Evolutionary conservation across 2,329 filamentous ascomycete genomes (phyloP).

Genomic region (Capronia coronata): DNA sequence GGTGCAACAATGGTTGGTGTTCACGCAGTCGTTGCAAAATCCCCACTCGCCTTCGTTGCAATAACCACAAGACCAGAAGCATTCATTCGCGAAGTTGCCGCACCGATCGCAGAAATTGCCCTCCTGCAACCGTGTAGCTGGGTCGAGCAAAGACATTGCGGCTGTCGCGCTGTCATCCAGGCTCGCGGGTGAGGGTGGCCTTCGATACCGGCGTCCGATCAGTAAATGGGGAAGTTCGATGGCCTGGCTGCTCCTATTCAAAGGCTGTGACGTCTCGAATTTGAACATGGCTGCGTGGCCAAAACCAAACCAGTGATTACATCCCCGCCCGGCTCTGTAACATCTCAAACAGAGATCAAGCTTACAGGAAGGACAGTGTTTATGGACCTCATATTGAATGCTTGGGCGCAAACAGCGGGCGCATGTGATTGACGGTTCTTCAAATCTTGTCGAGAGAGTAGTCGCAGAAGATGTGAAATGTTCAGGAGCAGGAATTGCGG

Average conservation of each 20-base stretch:
- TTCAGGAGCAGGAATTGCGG: conserved; percentile 24
- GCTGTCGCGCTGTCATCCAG: conserved; percentile 3
- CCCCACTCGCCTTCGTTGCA: conserved; percentile 96
- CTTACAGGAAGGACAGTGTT: conserved; percentile 67
- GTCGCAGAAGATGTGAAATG: neutral
- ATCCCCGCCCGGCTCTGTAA: conserved; percentile 70
- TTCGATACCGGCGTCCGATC: conserved; percentile 41
- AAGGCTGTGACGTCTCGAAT: conserved; percentile 52
- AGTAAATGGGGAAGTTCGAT: conserved; percentile 50
- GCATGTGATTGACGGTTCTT: conserved; percentile 68
- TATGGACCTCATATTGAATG: conserved; percentile 82
- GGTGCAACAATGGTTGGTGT: conserved; percentile 71
- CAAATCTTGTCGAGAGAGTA: conserved; percentile 9
- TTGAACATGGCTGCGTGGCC: conserved; percentile 62
- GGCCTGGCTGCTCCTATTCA: conserved; percentile 38
- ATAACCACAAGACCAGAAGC: conserved; percentile 79
- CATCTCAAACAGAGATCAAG: conserved; percentile 72
- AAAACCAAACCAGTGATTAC: conserved; percentile 83
- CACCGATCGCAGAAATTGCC: conserved; percentile 83
- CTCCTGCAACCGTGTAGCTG: conserved; percentile 60
- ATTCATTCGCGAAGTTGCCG: conserved; percentile 65
- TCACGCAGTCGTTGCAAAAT: conserved; percentile 82
- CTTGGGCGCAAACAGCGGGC: conserved; percentile 61
- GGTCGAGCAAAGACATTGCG: conserved; percentile 42
- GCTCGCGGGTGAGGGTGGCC: conserved; percentile 19